A percentile compares a stretch with the other conserved stretches of the same genome.
These are phyloP conservation scores for Fusarium oligoseptatum DNA, from an alignment of 2,329 filamentous ascomycete genomes.

Conservation along the genomic window DNA sequence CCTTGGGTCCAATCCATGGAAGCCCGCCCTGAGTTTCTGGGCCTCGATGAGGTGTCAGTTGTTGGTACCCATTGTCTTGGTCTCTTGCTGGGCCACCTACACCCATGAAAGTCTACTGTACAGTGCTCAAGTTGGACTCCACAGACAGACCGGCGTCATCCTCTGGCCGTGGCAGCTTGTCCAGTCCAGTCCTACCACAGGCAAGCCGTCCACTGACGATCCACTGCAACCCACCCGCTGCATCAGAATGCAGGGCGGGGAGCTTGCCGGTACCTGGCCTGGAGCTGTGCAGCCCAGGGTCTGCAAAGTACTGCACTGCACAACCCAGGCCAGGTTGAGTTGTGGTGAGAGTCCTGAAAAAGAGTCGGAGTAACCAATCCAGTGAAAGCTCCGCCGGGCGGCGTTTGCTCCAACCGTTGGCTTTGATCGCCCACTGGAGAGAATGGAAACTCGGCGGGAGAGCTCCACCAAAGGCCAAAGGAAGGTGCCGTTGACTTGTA, in stretches of 20 bases:
- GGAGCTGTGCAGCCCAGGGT: slow-evolving; percentile 7
- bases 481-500: slow-evolving; percentile 13
- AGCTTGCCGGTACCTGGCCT: slow-evolving; percentile 20
- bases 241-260: slow-evolving; percentile 12
- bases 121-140: neutral
- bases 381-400: slow-evolving; percentile 23
- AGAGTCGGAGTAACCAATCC: slow-evolving; percentile 22
- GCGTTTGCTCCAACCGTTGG: slow-evolving; percentile 16
- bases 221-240: slow-evolving; percentile 16
- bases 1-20: slow-evolving; percentile 5
- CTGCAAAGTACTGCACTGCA: slow-evolving; percentile 7
- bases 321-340: neutral
- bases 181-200: slow-evolving; percentile 2
- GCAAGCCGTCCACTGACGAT: neutral
- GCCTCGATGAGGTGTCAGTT: slow-evolving; percentile 19
- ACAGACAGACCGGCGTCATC: neutral
- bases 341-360: neutral
- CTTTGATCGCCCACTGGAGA: slow-evolving; percentile 8
- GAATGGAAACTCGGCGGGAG: slow-evolving; percentile 17
- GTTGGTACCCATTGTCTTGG: slow-evolving; percentile 23
- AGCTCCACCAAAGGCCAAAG: slow-evolving; percentile 18
- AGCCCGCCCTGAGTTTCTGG: slow-evolving; percentile 8
- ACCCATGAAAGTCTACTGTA: slow-evolving; percentile 7
- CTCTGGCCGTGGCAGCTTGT: neutral
- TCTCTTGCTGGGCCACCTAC: neutral